Evolutionary conservation across 345 rosid species (phyloP), one percentile per base, ranked within the genome.

Genomic region (Eucalyptus dawsonii): DNA sequence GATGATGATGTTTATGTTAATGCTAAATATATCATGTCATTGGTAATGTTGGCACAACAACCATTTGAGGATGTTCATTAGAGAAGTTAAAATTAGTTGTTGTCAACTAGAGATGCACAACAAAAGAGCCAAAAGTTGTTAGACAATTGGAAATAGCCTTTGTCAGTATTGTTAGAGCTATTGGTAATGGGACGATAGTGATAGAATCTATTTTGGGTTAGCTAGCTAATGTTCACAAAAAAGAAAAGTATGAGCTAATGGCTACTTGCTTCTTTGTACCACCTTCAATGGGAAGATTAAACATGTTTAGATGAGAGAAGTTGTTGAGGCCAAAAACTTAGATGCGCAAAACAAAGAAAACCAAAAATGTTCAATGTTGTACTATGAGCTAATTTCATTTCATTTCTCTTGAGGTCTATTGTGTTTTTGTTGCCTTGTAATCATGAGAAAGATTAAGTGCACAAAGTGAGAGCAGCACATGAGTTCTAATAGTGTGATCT

Each of bases 161-260:
- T 62, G 5, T 21, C 0, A 13, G 17, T 12, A 27, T 13, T 62
- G 72, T 29, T 15, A 29, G 9, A 62, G 34, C 72, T 29, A 62
- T 62, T 15, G 5, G n/a, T 4, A 6, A 29, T 4, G 19, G 4
- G 72, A 62, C 5, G 0, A 9, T 0, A 15, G 5, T 16, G 31
- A 15, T n/a, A 65, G 4, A 65, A 65, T 16, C 76, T n/a, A 65
- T 65, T 65, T 65, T 7, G 76, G 76, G 34, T 29, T 6, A 65
- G 16, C 31, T 29, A 13, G 76, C 19, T 65, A 8, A 65, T 14
- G 76, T n/a, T 65, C 76, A 65, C 8, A 34, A 65, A 65, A 65
- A n/a, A 16, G 4, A 65, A 7, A 4, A 29, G 8, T 60, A 27
- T 60, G 69, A 14, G 31, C 4, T 29, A 60, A 60, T 27, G 31